Conservation (phyloP, 2,329 filamentous ascomycete genomes). For the Hypocreales sp. region DNA sequence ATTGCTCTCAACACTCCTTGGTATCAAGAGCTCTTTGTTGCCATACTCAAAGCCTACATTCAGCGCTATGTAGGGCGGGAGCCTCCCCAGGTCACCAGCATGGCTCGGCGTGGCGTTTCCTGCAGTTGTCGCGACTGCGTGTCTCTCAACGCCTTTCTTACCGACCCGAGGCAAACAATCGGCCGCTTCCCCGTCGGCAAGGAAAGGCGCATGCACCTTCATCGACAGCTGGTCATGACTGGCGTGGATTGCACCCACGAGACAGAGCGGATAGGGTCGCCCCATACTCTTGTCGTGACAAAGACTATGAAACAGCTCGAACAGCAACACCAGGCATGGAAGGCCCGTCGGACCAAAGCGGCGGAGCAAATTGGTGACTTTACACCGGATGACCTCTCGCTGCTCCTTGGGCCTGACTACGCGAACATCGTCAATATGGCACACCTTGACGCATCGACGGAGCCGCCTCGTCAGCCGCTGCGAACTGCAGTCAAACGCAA, state of each 20-base stretch:
- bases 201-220: background rate
- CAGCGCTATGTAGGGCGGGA: constrained; percentile 7
- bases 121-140: constrained; percentile 12
- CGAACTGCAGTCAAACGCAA: too few relatives aligned
- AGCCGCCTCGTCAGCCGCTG: too few relatives aligned
- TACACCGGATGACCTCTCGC: too few relatives aligned
- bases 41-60: constrained; percentile 8
- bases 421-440: too few relatives aligned
- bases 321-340: too few relatives aligned
- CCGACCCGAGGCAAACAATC: background rate
- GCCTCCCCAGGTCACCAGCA: constrained; percentile 3
- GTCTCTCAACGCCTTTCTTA: constrained; percentile 12
- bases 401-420: too few relatives aligned
- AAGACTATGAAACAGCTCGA: too few relatives aligned
- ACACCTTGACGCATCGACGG: too few relatives aligned
- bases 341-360: too few relatives aligned
- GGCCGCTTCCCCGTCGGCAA: background rate
- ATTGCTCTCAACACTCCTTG: constrained; percentile 3
- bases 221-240: background rate
- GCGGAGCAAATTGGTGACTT: too few relatives aligned
- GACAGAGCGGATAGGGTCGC: background rate
- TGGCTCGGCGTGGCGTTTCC: constrained; percentile 2
- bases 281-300: background rate
- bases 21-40: constrained; percentile 11
- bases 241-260: background rate